Evolutionary conservation across 2,329 filamentous ascomycete genomes (phyloP).

Genomic region (Xylariaceae sp.): DNA sequence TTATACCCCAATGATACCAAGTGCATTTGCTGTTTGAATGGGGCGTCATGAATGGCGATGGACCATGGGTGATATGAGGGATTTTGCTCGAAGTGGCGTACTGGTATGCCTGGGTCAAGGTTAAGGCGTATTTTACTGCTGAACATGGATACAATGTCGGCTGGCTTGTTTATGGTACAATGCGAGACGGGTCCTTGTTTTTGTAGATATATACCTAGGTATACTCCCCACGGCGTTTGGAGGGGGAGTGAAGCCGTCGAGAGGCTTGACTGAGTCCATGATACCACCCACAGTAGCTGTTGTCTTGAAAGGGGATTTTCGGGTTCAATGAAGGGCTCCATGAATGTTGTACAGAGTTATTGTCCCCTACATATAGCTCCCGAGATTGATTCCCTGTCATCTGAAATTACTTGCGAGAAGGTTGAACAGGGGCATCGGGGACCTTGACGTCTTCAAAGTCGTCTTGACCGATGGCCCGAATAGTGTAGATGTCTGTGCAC

Average conservation of each 20-base stretch:
- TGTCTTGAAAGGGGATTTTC: conserved; percentile 7
- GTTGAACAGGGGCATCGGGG: conserved; percentile 59
- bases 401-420: conserved; percentile 5
- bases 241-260: conserved; percentile 16
- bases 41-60: conserved; percentile 24
- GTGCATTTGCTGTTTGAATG: conserved; percentile 27
- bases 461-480: conserved; percentile 87
- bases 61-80: conserved; percentile 17
- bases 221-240: conserved; percentile 19
- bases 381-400: not conserved
- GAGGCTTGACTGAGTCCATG: conserved; percentile 22
- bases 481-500: conserved; percentile 54
- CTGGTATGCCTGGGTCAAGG: not conserved
- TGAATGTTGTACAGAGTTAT: conserved; percentile 2
- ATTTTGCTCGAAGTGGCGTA: not conserved
- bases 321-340: conserved; percentile 4
- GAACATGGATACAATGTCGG: conserved; percentile 18
- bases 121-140: conserved; percentile 13
- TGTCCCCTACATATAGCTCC: not conserved
- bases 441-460: conserved; percentile 95
- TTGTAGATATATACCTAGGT: conserved; percentile 25
- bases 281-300: conserved; percentile 27
- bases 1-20: conserved; percentile 22
- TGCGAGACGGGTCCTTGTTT: conserved; percentile 16
- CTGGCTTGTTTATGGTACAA: conserved; percentile 24